Evolutionary conservation across 2,329 filamentous ascomycete species (phyloP).

Genomic region (Aspergillus brasiliensis): DNA sequence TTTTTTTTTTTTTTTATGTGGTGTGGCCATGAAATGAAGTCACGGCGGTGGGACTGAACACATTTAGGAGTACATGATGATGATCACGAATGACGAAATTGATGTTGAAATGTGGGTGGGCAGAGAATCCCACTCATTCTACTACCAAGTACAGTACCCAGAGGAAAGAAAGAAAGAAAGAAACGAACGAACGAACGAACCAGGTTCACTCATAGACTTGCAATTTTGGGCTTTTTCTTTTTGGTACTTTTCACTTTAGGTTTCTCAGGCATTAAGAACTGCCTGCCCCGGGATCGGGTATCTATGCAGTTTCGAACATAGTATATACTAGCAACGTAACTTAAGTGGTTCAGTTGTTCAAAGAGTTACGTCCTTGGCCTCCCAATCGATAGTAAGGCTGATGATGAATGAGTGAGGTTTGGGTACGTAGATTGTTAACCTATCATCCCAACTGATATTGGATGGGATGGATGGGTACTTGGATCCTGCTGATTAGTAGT

Average conservation of each 20-base stretch:
- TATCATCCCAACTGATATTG: too few species aligned
- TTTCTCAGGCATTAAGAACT: background rate
- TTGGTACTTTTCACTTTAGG: background rate
- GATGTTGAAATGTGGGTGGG: background rate
- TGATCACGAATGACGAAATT: slow-evolving; percentile 4
- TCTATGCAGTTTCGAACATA: background rate
- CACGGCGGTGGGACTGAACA: background rate
- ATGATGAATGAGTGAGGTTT: too few species aligned
- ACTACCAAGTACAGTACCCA: slow-evolving; percentile 1
- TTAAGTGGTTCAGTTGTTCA: too few species aligned
- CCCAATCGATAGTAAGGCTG: too few species aligned
- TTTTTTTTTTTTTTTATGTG: background rate
- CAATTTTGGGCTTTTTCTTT: too few species aligned
- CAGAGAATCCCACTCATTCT: too few species aligned
- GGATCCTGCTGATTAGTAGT: too few species aligned
- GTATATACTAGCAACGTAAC: too few species aligned
- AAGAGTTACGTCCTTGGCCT: too few species aligned
- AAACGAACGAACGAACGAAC: background rate
- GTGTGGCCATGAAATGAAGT: background rate
- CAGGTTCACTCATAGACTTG: background rate
- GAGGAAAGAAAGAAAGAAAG: background rate
- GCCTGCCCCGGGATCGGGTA: background rate
- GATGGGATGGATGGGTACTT: too few species aligned
- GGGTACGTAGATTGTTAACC: too few species aligned
- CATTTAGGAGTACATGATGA: slow-evolving; percentile 4